Evolutionary conservation across 345 rosid species (phyloP), one percentile per base, ranked within the genome.

Genomic region (Brassica nigra): DNA sequence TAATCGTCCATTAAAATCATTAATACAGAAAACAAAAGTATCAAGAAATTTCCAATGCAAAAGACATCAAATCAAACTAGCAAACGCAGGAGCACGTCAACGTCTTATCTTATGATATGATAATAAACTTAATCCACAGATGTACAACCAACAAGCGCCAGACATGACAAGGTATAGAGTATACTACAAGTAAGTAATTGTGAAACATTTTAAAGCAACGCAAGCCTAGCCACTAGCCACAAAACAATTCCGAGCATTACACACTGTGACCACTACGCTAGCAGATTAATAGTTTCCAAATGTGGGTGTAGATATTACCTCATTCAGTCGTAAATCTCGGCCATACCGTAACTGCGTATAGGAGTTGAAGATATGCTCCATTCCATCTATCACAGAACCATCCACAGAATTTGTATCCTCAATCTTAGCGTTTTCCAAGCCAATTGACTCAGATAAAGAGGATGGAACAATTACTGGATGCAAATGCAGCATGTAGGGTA

Each of bases 401-500:
- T 91, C 94, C 77, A 84, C 82, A 74, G 94, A 84, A 86, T 91
- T 94, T 67, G 87, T 76, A 85, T 91, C 98, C 83, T 91, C 97
- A 80, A 89, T 81, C 86, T 85, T 92, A 70, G 90, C 63, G 85
- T 86, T 87, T 68, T 89, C 99, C 68, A 75, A 66, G 71, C 90
- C 91, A 77, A 73, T 67, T 29, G 91, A 78, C 76, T 95, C 99
- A 79, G 97, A 87, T 80, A 84, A 84, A 7, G 90, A 81, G 65
- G 98, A 89, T 80, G 97, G 94, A 83, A 91, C 82, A 66, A 93
- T 91, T 63, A 92, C 99, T 47, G 98, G 95, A 82, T 91, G 97
- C 86, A 95, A 83, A 87, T 90, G 99, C 65, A 92, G 91, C 97
- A 87, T 91, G 85, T 92, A 95, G 63, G 99, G 99, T 49, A 94